Evolutionary conservation across 257 asterid genomes (phyloP).

Genomic region (Thymus quinquecostatus): DNA sequence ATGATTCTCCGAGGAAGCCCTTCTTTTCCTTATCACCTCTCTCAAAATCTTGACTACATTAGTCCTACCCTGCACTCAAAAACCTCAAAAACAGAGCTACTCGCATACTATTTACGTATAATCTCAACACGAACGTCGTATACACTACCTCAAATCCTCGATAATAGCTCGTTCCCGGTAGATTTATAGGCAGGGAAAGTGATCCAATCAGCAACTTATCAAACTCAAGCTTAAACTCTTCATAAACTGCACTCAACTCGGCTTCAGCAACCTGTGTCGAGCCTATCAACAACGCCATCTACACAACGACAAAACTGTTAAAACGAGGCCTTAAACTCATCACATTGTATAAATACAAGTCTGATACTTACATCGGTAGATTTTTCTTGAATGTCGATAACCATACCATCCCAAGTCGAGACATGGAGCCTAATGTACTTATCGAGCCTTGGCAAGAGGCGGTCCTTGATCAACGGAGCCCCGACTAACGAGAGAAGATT

Average conservation of each 20-base stretch:
- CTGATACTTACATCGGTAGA: conserved; percentile 55
- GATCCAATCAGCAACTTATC: conserved; percentile 57
- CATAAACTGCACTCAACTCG: conserved; percentile 42
- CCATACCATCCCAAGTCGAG: conserved; percentile 54
- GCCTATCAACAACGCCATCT: conserved; percentile 62
- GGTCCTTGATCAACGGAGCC: conserved; percentile 50
- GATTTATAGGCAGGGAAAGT: conserved; percentile 66
- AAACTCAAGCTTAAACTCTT: conserved; percentile 49
- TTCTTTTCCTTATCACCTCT: conserved; percentile 56
- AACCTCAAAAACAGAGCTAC: neutral
- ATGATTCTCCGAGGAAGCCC: conserved; percentile 41
- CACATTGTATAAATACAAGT: neutral
- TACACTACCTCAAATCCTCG: conserved; percentile 50
- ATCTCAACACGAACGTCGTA: neutral
- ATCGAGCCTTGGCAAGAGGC: conserved; percentile 54
- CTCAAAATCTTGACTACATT: conserved; percentile 50
- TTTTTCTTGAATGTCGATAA: conserved; percentile 67
- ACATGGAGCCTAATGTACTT: conserved; percentile 55
- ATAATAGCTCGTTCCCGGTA: conserved; percentile 62
- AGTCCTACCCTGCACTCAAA: conserved; percentile 66
- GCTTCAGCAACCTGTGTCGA: conserved; percentile 52
- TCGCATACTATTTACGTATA: neutral
- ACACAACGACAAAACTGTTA: neutral
- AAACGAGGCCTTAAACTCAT: neutral
- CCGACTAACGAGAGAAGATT: conserved; percentile 71